These are phyloP conservation scores for Rhizopogon rudus DNA, from an alignment of 768 basidiomycete genomes.

Conservation along the genomic window DNA sequence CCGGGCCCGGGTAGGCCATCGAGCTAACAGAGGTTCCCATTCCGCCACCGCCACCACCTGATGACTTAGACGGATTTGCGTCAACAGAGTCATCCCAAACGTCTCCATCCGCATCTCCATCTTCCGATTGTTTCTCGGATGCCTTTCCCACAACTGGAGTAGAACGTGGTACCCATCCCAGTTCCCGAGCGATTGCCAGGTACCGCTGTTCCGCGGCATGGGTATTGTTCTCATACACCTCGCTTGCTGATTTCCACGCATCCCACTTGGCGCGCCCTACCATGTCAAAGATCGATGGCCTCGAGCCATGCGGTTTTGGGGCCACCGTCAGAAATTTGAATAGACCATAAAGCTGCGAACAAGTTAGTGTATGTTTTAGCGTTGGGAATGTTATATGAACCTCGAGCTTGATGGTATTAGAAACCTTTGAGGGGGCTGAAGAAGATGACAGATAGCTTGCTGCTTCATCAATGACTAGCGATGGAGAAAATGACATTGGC, in stretches of 20 bases:
- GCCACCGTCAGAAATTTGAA: conserved; percentile 74
- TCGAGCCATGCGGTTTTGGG: conserved; percentile 44
- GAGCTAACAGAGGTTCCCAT: conserved; percentile 64
- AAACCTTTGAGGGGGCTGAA: conserved; percentile 47
- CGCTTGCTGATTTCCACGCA: conserved; percentile 59
- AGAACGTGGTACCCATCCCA: conserved; percentile 60
- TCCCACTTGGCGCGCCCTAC: conserved; percentile 85
- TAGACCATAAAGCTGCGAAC: conserved; percentile 72
- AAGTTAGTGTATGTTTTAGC: conserved; percentile 13
- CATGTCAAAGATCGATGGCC: conserved; percentile 76
- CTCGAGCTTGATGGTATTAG: conserved; percentile 70
- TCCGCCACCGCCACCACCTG: conserved; percentile 31
- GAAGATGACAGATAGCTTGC: conserved; percentile 59
- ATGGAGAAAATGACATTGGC: conserved; percentile 26
- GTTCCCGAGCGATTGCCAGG: conserved; percentile 55
- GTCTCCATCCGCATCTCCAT: conserved; percentile 29
- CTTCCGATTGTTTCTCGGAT: conserved; percentile 4
- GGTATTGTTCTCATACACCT: conserved; percentile 37
- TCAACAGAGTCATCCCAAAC: conserved; percentile 41
- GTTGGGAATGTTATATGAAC: conserved; percentile 34
- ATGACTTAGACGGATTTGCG: conserved; percentile 17
- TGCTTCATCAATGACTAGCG: conserved; percentile 50
- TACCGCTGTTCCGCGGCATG: conserved; percentile 60
- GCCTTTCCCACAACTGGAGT: conserved; percentile 3
- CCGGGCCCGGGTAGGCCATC: conserved; percentile 36